Evolutionary conservation across 768 basidiomycete genomes (phyloP).

Genomic region (Wakefieldia striispora): DNA sequence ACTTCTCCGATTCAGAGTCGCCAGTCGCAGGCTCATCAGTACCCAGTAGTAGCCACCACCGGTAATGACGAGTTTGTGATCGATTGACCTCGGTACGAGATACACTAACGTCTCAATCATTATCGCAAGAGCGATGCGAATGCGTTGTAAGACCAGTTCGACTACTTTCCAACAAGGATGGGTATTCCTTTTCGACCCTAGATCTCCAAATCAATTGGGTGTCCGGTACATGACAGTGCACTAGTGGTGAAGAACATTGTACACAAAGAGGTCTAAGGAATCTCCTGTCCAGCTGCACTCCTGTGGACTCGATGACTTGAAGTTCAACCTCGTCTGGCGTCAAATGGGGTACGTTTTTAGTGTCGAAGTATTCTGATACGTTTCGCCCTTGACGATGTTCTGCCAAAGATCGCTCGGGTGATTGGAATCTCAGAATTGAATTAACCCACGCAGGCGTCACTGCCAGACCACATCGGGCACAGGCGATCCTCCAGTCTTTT

Average conservation of each 20-base stretch:
- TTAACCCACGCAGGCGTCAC: conserved; percentile 32
- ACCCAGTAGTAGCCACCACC: too few relatives aligned
- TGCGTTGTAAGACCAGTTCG: too few relatives aligned
- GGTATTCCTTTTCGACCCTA: not conserved
- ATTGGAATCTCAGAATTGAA: not conserved
- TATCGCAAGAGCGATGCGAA: too few relatives aligned
- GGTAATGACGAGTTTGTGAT: too few relatives aligned
- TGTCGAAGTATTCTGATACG: conserved; percentile 34
- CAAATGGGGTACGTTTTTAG: conserved; percentile 27
- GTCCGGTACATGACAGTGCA: conserved; percentile 11
- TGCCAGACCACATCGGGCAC: conserved; percentile 32
- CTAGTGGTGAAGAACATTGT: not conserved
- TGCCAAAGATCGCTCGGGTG: conserved; percentile 15
- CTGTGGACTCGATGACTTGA: conserved; percentile 27
- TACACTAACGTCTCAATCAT: too few relatives aligned
- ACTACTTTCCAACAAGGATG: too few relatives aligned
- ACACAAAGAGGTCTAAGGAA: conserved; percentile 17
- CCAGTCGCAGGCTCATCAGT: too few relatives aligned
- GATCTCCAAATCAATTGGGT: conserved; percentile 7
- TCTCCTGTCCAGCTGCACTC: conserved; percentile 22
- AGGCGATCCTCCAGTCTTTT: conserved; percentile 20
- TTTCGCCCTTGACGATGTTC: conserved; percentile 34
- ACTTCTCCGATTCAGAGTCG: too few relatives aligned
- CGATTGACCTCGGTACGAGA: too few relatives aligned
- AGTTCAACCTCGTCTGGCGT: conserved; percentile 23